Evolutionary conservation across 1,284 basidiomycete genomes (phyloP), one percentile per base, ranked within the genome.

Genomic region (Irpex lacteus): DNA sequence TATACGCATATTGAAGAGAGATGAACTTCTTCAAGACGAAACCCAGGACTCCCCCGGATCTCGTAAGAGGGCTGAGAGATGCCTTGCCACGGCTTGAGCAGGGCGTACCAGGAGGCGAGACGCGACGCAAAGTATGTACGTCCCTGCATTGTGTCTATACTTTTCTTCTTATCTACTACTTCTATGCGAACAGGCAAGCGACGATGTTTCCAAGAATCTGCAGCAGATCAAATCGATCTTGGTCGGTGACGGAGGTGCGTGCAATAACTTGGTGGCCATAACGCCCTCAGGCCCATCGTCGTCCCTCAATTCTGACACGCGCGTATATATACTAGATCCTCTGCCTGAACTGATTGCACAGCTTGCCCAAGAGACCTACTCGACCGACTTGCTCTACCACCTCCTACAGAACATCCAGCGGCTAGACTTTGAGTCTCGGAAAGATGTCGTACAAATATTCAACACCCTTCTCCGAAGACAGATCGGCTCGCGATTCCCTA

Each of bases 21-120:
- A 96, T 96, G 95, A 97, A 97, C 78, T 96, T 97, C 82, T 97
- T 97, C 88, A 95, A 93, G 80, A 89, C 92, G 26, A 96, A 94
- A 76, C 88, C 86, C 53, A 83, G 92, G 71, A 90, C 91, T 40
- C 95, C 95, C 9, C 86, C 91, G 55, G 95, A 97, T 75, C 86
- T 94, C 63, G 91, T 96, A 38, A 84, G 89, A 59, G 84, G 88
- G 44, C 81, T 96, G 60, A 85, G 88, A 59, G 95, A 97, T 73
- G 85, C 90, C 64, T 86, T 96, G 68, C 83, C 85, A 62, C 87
- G 84, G 73, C 81, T 97, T 59, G 95, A 96, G 69, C 76, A 83
- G 4, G 85, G 87, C 2, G 84, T 89, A 47, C 86, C 89, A 18
- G 91, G 90, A 11, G 83, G 84, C 60, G 95, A 97, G 74, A 82